Evolutionary conservation across 306 rosid genomes (phyloP), one percentile per base, ranked within the genome.

Genomic region (Sindora glabra): DNA sequence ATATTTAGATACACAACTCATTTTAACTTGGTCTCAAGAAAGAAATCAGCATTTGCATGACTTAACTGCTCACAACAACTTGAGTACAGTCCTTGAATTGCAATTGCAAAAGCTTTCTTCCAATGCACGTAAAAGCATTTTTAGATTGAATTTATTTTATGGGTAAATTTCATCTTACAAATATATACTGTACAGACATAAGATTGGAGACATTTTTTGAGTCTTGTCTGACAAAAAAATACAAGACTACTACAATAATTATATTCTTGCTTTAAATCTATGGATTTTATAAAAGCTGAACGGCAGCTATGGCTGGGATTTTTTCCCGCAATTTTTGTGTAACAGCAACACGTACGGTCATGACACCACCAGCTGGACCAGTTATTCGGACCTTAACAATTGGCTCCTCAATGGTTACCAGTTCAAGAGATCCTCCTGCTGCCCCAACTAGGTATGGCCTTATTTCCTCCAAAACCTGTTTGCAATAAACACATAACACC

Each of bases 281-380:
- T n/a, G n/a, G n/a, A n/a, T 71, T 4, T 29, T 72, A 86, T 38
- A 89, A 56, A 69, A 92, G 89, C 67, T 82, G 94, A 74, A 92
- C 99, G 3, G 94, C 96, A 1, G 90, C 94, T 6, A 92, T 92
- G 32, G 83, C n/a, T 4, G 94, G 96, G 56, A 92, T 92, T 63
- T 92, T 92, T 68, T 92, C 99, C 48, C 99, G 77, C 74, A 92
- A 70, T 47, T 92, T 92, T 71, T 89, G 99, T 7, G 96, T 92
- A 22, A 92, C 94, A 12, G 99, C 96, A 60, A 92, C 99, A 56
- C 99, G 84, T 47, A 92, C 99, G 19, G 96, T 89, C 89, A 83
- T 84, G 27, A 92, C 96, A 40, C 94, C 78, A 0, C 94, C 90
- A 2, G 90, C 89, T 15, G 95, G 90, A 57, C 78, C 87, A 9